These are phyloP conservation scores for Cyamopsis tetragonoloba DNA, from an alignment of 306 rosid genomes.

Conservation along the genomic window DNA sequence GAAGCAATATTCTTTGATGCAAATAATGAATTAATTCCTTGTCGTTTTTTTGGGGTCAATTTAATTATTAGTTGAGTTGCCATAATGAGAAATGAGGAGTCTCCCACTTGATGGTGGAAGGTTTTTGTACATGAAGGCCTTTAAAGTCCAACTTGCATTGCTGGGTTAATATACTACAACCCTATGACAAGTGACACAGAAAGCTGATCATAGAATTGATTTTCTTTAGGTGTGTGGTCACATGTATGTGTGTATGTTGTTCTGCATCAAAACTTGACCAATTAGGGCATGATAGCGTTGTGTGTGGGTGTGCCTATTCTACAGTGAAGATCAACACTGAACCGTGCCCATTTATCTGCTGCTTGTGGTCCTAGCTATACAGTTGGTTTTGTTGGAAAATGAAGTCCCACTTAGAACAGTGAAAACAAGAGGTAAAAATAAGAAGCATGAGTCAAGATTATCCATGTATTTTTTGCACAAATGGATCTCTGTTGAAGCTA, in stretches of 20 bases:
- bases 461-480: no score
- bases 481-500: no score
- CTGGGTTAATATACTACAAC: conserved; percentile 12
- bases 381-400: no score
- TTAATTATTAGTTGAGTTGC: no score
- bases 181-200: conserved; percentile 27
- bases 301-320: conserved; percentile 32
- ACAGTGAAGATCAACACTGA: conserved; percentile 8
- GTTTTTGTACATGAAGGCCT: conserved; percentile 20
- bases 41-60: no score
- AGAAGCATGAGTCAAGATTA: no score
- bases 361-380: conserved; percentile 29
- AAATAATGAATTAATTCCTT: neutral
- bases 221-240: conserved; percentile 32
- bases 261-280: conserved; percentile 24
- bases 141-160: conserved; percentile 23
- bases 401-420: no score
- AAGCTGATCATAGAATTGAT: conserved; percentile 29
- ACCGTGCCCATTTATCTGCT: conserved; percentile 22
- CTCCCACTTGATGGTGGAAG: conserved; percentile 31
- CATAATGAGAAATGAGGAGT: conserved; percentile 25
- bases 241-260: no score
- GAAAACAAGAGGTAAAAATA: no score
- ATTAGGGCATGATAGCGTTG: conserved; percentile 19
- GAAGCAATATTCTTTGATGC: conserved; percentile 8